Evolutionary conservation across 2,329 filamentous ascomycete genomes (phyloP).

Genomic region (Penicillium thymicola): DNA sequence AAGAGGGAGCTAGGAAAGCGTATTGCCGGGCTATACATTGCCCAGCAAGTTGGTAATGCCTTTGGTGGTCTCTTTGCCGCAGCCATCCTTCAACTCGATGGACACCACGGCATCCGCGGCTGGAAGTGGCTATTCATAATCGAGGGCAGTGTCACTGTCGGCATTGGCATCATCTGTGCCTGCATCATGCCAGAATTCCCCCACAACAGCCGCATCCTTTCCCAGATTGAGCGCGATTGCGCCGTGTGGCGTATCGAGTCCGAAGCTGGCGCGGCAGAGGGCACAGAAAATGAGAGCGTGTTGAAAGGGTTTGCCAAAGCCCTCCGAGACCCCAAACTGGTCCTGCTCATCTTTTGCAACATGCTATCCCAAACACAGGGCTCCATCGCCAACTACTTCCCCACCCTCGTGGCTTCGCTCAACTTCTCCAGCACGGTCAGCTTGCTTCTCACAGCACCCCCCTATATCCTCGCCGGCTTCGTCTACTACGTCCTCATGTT

Average conservation of each 20-base stretch:
- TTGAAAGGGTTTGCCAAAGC: conserved; percentile 27
- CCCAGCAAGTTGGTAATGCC: conserved; percentile 27
- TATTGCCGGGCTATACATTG: conserved; percentile 32
- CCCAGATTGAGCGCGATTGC: conserved; percentile 18
- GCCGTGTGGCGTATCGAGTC: conserved; percentile 30
- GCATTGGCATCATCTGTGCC: conserved; percentile 30
- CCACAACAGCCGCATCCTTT: conserved; percentile 38
- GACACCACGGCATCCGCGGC: conserved; percentile 18
- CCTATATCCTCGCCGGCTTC: conserved; percentile 43
- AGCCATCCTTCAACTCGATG: conserved; percentile 25
- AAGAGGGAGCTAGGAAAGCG: conserved; percentile 30
- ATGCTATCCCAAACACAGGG: conserved; percentile 41
- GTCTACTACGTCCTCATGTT: conserved; percentile 38
- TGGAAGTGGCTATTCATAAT: conserved; percentile 34
- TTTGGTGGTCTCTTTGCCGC: conserved; percentile 29
- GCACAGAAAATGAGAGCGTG: conserved; percentile 31
- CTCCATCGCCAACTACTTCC: conserved; percentile 29
- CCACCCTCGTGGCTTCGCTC: conserved; percentile 23
- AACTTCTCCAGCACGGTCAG: conserved; percentile 36
- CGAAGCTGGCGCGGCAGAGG: conserved; percentile 41
- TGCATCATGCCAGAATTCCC: conserved; percentile 42
- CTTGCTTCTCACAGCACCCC: conserved; percentile 48
- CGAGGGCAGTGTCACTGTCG: conserved; percentile 27
- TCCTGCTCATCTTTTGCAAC: conserved; percentile 40
- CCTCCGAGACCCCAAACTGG: conserved; percentile 37